Base-by-base conservation (phyloP, 768 basidiomycete genomes). In the Strobilomyces echinocephalus region DNA sequence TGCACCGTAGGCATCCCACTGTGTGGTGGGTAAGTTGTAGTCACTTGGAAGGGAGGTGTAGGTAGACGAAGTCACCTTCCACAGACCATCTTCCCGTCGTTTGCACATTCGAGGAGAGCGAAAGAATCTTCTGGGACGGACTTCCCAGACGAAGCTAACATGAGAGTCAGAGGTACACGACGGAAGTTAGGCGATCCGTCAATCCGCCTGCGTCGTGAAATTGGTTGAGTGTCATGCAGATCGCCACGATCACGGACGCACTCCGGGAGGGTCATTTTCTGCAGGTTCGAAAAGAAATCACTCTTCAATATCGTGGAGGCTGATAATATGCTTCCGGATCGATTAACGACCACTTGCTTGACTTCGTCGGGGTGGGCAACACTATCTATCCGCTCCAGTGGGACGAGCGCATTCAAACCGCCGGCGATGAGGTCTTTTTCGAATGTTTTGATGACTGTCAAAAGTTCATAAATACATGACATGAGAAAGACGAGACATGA, bases 201-300 rank as follows among this genome's bases (percentile, higher is more conserved):
- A 38, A 98, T 91, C 16, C 93, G 87, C 63, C 88, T 85, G 59
- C 14, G 39, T 31, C 52, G 14, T 33, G 12, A 56, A 55, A 50
- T 14, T 20, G 4, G 26, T 47, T 52, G 20, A 60, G 52, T 33
- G 49, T 48, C 48, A 53, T 30, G 28, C 40, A 42, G 18, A 28
- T 42, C 34, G 18, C 15, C 14, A 53, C 3, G 15, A 38, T 12
- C 20, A 49, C 6, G 48, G 49, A 56, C 86, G 56, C 56, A 95
- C 88, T 98, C 97, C 0, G 94, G 90, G 3, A 99, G 75, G 4
- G 91, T 90, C 85, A 97, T 92, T 74, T 97, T 98, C 72, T 98
- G 97, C 31, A 98, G 66, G 64, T 91, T 91, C 7, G 84, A 84
- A 78, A 95, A 95, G 76, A 93, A 92, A 66, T 95, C 92, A 63